Percentiles rank a stretch among this genome's conserved stretches.
phyloP scores from a whole-genome alignment of 2,329 filamentous ascomycete genomes.

The Pestalotiopsis sp. region DNA sequence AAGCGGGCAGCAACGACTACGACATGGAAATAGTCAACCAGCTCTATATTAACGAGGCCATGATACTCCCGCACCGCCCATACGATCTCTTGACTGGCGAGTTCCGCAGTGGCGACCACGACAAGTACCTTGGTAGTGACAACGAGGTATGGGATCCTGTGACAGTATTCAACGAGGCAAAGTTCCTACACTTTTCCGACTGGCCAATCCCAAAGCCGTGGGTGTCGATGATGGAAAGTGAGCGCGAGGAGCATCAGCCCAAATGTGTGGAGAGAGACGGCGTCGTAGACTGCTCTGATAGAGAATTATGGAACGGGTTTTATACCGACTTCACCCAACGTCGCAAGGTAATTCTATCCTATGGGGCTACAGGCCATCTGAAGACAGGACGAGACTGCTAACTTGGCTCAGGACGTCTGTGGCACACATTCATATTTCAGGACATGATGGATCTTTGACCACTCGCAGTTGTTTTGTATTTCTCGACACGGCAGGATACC shows the following conservation, averaged over 20 bases:
- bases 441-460: neutral
- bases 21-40: constrained; percentile 71
- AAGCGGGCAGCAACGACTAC: constrained; percentile 40
- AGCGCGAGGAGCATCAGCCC: constrained; percentile 30
- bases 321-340: constrained; percentile 33
- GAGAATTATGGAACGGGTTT: constrained; percentile 34
- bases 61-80: constrained; percentile 64
- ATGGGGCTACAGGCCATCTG: too few species aligned
- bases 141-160: constrained; percentile 58
- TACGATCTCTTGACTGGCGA: constrained; percentile 64
- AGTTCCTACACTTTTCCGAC: constrained; percentile 70
- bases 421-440: neutral
- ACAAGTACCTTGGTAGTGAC: constrained; percentile 38
- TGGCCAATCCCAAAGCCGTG: constrained; percentile 68
- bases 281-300: constrained; percentile 31
- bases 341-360: constrained; percentile 23
- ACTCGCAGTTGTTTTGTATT: too few species aligned
- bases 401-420: constrained; percentile 8
- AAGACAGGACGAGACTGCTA: neutral
- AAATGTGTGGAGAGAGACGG: constrained; percentile 28
- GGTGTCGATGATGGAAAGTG: constrained; percentile 27
- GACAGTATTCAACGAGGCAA: constrained; percentile 56
- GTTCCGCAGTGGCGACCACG: constrained; percentile 54
- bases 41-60: constrained; percentile 56
- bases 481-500: too few species aligned